These are phyloP conservation scores for Prunus persica DNA, from an alignment of 306 rosid genomes.

Conservation along the genomic window DNA sequence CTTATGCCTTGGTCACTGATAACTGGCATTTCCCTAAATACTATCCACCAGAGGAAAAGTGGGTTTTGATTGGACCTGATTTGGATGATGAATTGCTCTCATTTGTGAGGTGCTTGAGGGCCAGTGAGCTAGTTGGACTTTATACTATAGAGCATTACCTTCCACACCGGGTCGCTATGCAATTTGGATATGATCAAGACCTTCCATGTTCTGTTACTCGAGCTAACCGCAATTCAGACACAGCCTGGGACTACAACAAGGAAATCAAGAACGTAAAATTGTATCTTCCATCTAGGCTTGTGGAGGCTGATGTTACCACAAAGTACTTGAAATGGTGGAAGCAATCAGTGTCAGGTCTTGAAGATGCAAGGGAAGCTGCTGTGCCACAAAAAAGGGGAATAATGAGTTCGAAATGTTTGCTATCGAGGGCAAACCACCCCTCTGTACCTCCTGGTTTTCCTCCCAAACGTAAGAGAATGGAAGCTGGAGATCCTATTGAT, in stretches of 20 bases:
- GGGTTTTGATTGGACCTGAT: constrained; percentile 3
- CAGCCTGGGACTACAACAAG: constrained; percentile 40
- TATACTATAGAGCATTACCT: neutral
- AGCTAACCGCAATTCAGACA: neutral
- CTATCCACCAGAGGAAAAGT: constrained; percentile 30
- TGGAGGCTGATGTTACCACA: constrained; percentile 28
- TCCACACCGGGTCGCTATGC: constrained; percentile 46
- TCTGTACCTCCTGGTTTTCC: neutral
- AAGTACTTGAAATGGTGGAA: constrained; percentile 18
- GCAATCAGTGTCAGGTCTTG: neutral
- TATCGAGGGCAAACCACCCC: neutral
- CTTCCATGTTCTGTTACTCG: constrained; percentile 28
- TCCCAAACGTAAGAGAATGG: neutral
- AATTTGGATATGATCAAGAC: constrained; percentile 66
- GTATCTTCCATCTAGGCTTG: constrained; percentile 35
- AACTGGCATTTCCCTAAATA: constrained; percentile 16
- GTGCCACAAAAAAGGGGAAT: neutral
- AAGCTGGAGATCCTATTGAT: neutral
- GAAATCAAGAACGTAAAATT: constrained; percentile 11
- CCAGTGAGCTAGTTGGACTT: constrained; percentile 3
- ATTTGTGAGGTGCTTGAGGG: constrained; percentile 3
- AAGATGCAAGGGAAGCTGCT: neutral
- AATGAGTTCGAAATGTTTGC: neutral
- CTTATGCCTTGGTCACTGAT: constrained; percentile 5
- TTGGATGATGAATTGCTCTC: constrained; percentile 1